Evolutionary conservation across 1,139 yeast species (phyloP).

Genomic region (Wickerhamomyces sp.): DNA sequence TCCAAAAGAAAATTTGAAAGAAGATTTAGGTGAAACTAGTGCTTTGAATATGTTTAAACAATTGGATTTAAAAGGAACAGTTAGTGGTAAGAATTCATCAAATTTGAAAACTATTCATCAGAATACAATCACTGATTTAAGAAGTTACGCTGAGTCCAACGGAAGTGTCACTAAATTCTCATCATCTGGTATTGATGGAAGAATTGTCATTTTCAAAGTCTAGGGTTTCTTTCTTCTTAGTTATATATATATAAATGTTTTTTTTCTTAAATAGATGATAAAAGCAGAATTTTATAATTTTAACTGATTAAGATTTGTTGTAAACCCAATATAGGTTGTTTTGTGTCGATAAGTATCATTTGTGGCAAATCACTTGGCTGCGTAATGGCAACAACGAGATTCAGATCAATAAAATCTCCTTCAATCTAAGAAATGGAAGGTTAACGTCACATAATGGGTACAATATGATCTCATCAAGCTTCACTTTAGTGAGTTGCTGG

Average conservation of each 20-base stretch:
- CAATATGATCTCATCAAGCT: too few species aligned
- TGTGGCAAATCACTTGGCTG: too few species aligned
- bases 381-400: too few species aligned
- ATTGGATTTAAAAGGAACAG: conserved; percentile 88
- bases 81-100: conserved; percentile 44
- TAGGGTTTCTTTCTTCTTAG: background rate
- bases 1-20: conserved; percentile 41
- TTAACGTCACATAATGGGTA: too few species aligned
- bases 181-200: conserved; percentile 85
- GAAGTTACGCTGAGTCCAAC: conserved; percentile 39
- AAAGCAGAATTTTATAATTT: too few species aligned
- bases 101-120: conserved; percentile 80
- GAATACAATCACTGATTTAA: conserved; percentile 75
- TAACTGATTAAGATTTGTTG: too few species aligned
- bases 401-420: too few species aligned
- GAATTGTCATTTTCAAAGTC: conserved; percentile 58
- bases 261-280: background rate
- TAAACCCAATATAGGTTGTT: too few species aligned
- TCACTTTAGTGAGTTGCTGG: too few species aligned
- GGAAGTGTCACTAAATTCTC: conserved; percentile 51
- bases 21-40: conserved; percentile 55
- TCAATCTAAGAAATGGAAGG: too few species aligned
- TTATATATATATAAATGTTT: background rate
- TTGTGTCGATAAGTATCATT: too few species aligned
- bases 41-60: conserved; percentile 96